Evolutionary conservation across 2,329 filamentous ascomycete genomes (phyloP), one percentile per base, ranked within the genome.

Genomic region (Fusarium sp.): DNA sequence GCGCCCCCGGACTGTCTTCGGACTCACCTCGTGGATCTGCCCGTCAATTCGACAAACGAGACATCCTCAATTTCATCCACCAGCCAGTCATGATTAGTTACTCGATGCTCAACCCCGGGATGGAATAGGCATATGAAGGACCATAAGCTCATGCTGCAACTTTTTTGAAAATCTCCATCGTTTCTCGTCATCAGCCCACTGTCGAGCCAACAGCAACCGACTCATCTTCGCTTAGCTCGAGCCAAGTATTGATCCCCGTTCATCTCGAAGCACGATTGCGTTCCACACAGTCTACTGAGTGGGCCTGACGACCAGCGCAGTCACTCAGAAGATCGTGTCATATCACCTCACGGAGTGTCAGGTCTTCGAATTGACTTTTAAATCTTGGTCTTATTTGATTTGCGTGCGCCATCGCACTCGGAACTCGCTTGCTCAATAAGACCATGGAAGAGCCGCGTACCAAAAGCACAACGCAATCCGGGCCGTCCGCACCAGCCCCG

Each of bases 391-490:
- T 23, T 50, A 28, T 44, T 42, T 57, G 41, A 42, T 51, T 64
- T 51, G 21, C 21, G 49, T 42, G 30, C 39, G 26, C 34, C 37
- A 23, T 46, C 21, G 39, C 26, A 53, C 23, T 46, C 37, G 41
- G 56, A 59, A 54, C 37, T 42, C 54, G 58, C 52, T 58, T 37
- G 37, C n/a, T 37, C 44, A 54, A 42, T 51, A 34, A 37, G 50
- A 61, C 28, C 44, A 75, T 75, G 73, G 70, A 72, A 49, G 73
- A 68, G 41, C 60, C 65, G 42, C 54, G 57, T 42, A 19, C 59
- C 34, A 62, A 60, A 25, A 51, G 55, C 19, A 37, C 49, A 30
- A 46, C 48, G 26, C 69, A 65, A 23, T 18, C 69, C 46, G 67
- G 57, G 31, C 46, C 73, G 21, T 69, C 64, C 28, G 52, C 46